Base-by-base conservation (phyloP, 345 rosid species). In the Pistacia atlantica region DNA sequence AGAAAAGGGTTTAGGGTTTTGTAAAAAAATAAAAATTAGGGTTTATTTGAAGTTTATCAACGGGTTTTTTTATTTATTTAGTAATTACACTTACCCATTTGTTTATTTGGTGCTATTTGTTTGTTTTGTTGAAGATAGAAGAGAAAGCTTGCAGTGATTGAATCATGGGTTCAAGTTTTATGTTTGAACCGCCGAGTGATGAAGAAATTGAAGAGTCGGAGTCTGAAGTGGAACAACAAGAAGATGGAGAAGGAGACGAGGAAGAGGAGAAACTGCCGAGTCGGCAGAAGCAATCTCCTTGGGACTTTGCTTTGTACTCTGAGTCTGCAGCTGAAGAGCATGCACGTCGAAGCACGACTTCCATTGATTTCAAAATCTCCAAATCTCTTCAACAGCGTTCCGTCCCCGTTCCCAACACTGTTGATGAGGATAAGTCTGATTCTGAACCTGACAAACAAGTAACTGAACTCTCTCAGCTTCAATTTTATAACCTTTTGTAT, bases 291-390 rank as follows among this genome's bases (percentile, higher is more conserved):
- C 98, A 92, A 62, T 93, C 99, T 13, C 98, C 98, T 8, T 93
- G 97, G 98, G 97, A 96, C 78, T 93, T 96, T 68, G 89, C 92
- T 62, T 80, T 93, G 13, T 93, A 87, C 74, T 89, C 97, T 9
- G 94, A 90, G 81, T 87, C 98, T 60, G 96, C 90, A 1, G 90
- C 92, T 20, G 98, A 95, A 58, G 99, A 95, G 81, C 98, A 95
- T 83, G 88, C 92, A 14, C 98, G 97, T 20, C 91, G 97, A 5
- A 91, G 90, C 80, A 96, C 98, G 70, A 93, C 99, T 54, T 96
- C 99, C 67, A 52, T 93, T 20, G 99, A 96, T 71, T 84, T 74
- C 38, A 96, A 96, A 86, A 91, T 96, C 82, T 87, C 95, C 42
- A 89, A 85, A 84, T 89, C 81, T 45, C 91, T 87, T 57, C 79